Base-by-base conservation (phyloP, 257 asterid genomes). In the Solanum pennellii region DNA sequence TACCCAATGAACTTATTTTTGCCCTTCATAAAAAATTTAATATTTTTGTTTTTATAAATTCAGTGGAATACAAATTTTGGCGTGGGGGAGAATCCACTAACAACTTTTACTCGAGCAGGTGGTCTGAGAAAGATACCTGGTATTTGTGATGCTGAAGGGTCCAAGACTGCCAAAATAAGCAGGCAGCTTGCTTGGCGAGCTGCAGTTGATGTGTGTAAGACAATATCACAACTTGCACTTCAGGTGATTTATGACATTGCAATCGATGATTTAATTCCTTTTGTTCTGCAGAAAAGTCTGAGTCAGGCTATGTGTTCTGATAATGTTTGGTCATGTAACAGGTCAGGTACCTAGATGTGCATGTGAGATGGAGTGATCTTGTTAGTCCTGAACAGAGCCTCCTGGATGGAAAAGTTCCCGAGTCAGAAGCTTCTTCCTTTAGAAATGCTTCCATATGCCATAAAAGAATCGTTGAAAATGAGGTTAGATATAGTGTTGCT, bases 351-450 rank as follows among this genome's bases (percentile, higher is more conserved):
- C 94, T 96, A 87, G 98, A 95, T 90, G 84, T 88, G 73, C 91
- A 92, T 92, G 92, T 96, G 87, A 92, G 96, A 89, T 96, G 99
- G 99, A 89, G 88, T 87, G 98, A 96, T 90, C 94, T 96, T 87
- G 91, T 90, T 89, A 93, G 93, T 68, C 96, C 96, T 5, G 97
- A 96, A 77, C 95, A 90, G 88, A 87, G 82, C 86, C 88, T 83
- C 25, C 90, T 77, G 90, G 96, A 96, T 75, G 93, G 94, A 80
- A 95, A 96, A 93, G 94, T 93, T 80, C 91, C 90, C 2, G 97
- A 92, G 88, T 88, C 95, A 33, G 97, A 95, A 88, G 93, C 95
- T 82, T 92, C 95, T 86, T 95, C 93, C 86, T 96, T 93, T 87
- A 95, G 98, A 89, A 94, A 96, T 89, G 96, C 98, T 88, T 92